phyloP scores from a whole-genome alignment of 2,329 filamentous ascomycete species.

The Ophiostoma populinum region DNA sequence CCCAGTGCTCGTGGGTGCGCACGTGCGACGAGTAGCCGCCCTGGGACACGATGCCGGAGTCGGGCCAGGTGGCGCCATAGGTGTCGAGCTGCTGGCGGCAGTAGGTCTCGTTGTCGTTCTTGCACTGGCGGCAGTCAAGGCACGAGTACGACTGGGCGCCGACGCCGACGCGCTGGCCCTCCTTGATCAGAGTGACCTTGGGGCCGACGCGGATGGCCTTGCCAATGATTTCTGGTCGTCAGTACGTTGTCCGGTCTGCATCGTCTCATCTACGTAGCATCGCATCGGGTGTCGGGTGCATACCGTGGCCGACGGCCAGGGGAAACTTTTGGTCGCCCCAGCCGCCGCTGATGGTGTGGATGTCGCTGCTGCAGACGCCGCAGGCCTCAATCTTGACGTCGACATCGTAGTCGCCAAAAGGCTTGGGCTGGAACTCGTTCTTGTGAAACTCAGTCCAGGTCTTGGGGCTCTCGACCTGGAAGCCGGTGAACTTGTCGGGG shows the following conservation, averaged over 20 bases:
- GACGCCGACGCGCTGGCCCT: constrained; percentile 49
- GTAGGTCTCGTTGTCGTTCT: constrained; percentile 50
- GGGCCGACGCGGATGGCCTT: constrained; percentile 49
- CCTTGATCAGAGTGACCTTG: constrained; percentile 41
- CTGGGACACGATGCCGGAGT: constrained; percentile 35
- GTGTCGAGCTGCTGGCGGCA: constrained; percentile 43
- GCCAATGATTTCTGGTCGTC: constrained; percentile 45
- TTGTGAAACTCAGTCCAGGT: constrained; percentile 46
- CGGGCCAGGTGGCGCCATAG: constrained; percentile 36
- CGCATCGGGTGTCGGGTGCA: too few relatives aligned
- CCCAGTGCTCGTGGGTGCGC: constrained; percentile 54
- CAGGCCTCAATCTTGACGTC: constrained; percentile 76
- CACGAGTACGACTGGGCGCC: constrained; percentile 50
- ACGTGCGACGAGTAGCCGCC: constrained; percentile 31
- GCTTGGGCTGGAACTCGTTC: constrained; percentile 66
- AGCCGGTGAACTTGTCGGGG: constrained; percentile 42
- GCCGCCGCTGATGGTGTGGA: constrained; percentile 52
- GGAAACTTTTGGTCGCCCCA: constrained; percentile 48
- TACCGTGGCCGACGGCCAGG: constrained; percentile 49
- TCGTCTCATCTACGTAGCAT: too few relatives aligned
- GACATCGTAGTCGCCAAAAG: constrained; percentile 73
- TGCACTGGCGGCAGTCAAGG: constrained; percentile 46
- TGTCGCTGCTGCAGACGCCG: constrained; percentile 56
- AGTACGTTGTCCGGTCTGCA: too few relatives aligned
- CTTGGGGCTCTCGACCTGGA: constrained; percentile 37